Conservation (phyloP, 768 basidiomycete species). For the Suillus placidus region DNA sequence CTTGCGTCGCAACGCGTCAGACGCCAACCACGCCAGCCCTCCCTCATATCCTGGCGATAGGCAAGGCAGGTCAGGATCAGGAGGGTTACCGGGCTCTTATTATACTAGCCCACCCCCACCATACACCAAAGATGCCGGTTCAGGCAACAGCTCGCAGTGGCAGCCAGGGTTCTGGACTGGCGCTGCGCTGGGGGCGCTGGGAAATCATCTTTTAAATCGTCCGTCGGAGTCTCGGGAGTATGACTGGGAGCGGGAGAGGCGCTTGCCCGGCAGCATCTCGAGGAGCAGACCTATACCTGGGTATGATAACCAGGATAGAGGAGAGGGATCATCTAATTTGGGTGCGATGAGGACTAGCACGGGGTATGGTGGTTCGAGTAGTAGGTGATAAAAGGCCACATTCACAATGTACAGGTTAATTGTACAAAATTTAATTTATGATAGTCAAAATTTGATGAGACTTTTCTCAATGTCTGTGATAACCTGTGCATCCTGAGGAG, state of each 20-base stretch:
- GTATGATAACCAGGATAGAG: slow-evolving; percentile 47
- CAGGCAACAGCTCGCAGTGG: slow-evolving; percentile 43
- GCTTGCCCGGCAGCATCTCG: slow-evolving; percentile 31
- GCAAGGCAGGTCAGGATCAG: slow-evolving; percentile 25
- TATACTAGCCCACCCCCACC: slow-evolving; percentile 56
- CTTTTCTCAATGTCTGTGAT: too few relatives aligned
- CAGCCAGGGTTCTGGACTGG: slow-evolving; percentile 88
- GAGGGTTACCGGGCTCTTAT: slow-evolving; percentile 58
- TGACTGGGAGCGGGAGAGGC: slow-evolving; percentile 61
- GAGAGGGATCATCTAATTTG: slow-evolving; percentile 69
- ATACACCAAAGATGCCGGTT: slow-evolving; percentile 46
- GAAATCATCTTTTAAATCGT: slow-evolving; percentile 56
- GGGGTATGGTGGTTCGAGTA: slow-evolving; percentile 77
- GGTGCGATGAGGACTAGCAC: slow-evolving; percentile 77
- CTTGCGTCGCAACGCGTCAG: slow-evolving; percentile 34
- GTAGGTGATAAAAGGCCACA: slow-evolving; percentile 46
- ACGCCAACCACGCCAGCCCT: slow-evolving; percentile 31
- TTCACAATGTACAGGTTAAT: not conserved
- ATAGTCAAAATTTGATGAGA: not conserved
- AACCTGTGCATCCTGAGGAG: too few relatives aligned
- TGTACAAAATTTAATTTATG: not conserved
- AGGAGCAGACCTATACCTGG: slow-evolving; percentile 26
- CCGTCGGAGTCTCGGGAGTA: slow-evolving; percentile 39
- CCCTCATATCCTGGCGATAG: slow-evolving; percentile 40
- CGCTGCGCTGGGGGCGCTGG: slow-evolving; percentile 70